A percentile compares a stretch with the other conserved stretches of the same genome.
Conservation (phyloP, 2,329 filamentous ascomycete genomes). For the Phialophora expanda region DNA sequence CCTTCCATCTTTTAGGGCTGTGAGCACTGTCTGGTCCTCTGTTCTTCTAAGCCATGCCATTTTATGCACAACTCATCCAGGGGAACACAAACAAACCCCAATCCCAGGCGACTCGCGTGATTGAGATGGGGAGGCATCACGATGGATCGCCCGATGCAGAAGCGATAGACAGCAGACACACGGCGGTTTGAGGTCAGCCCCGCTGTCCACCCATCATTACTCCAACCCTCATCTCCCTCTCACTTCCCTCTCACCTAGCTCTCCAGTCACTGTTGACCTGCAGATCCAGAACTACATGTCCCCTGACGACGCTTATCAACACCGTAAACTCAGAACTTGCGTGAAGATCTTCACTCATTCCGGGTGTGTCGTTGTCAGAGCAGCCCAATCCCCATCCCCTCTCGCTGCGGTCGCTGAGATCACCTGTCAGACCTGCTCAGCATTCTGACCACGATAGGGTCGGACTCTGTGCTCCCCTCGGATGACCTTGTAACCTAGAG, state of each 20-base stretch:
- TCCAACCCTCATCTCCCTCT: background rate
- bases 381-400: background rate
- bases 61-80: slow-evolving; percentile 17
- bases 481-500: background rate
- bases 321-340: background rate
- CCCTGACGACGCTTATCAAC: background rate
- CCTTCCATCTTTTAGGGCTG: slow-evolving; percentile 14
- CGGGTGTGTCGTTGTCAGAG: background rate
- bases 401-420: background rate
- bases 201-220: background rate
- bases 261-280: slow-evolving; percentile 1
- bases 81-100: slow-evolving; percentile 19
- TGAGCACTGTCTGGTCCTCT: slow-evolving; percentile 5
- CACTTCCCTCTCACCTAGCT: background rate
- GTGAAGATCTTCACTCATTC: slow-evolving; percentile 1
- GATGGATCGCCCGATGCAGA: slow-evolving; percentile 18
- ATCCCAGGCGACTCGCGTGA: slow-evolving; percentile 11
- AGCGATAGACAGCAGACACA: slow-evolving; percentile 20
- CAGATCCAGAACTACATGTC: background rate
- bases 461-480: background rate
- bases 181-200: background rate
- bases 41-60: background rate
- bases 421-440: background rate
- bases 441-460: background rate
- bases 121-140: slow-evolving; percentile 12